Percentiles rank a stretch among this genome's conserved stretches.
Conservation (phyloP, 2,329 filamentous ascomycete species). For the Metarhizium humberi region DNA sequence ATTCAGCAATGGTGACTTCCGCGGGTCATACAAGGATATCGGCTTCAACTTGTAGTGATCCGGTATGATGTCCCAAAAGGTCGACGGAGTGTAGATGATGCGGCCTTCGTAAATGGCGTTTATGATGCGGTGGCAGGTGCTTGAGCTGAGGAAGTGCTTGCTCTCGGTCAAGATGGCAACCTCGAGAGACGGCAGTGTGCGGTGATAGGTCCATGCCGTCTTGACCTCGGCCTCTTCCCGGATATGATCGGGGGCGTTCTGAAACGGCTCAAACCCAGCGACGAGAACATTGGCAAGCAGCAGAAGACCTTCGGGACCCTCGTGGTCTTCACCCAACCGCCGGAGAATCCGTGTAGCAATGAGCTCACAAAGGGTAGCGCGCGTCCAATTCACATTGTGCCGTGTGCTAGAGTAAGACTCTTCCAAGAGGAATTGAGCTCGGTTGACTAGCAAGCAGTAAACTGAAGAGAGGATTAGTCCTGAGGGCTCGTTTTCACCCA, state of each 20-base stretch:
- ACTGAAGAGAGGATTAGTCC: conserved; percentile 34
- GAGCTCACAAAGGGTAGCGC: conserved; percentile 71
- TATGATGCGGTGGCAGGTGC: conserved; percentile 73
- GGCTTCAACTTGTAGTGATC: conserved; percentile 80
- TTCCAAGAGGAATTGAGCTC: conserved; percentile 69
- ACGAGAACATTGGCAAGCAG: conserved; percentile 72
- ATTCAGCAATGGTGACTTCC: conserved; percentile 66
- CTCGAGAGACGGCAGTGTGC: conserved; percentile 68
- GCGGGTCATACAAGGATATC: conserved; percentile 71
- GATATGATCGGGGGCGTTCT: conserved; percentile 65
- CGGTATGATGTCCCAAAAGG: conserved; percentile 74
- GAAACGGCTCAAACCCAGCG: conserved; percentile 76
- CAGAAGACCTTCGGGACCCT: conserved; percentile 60
- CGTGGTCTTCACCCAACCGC: conserved; percentile 69
- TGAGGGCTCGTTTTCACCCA: no score
- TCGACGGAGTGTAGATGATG: conserved; percentile 73
- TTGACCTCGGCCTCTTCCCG: conserved; percentile 45
- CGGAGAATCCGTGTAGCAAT: conserved; percentile 70
- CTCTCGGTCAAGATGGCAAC: conserved; percentile 76
- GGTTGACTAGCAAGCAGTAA: conserved; percentile 76
- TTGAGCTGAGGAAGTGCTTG: conserved; percentile 67
- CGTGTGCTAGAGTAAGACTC: conserved; percentile 67
- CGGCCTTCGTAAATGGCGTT: conserved; percentile 74
- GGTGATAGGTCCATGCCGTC: conserved; percentile 37
- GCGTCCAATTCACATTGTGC: conserved; percentile 71